Evolutionary conservation across 192 early-diverging fungal genomes (phyloP).

Genomic region (Podila horticola): DNA sequence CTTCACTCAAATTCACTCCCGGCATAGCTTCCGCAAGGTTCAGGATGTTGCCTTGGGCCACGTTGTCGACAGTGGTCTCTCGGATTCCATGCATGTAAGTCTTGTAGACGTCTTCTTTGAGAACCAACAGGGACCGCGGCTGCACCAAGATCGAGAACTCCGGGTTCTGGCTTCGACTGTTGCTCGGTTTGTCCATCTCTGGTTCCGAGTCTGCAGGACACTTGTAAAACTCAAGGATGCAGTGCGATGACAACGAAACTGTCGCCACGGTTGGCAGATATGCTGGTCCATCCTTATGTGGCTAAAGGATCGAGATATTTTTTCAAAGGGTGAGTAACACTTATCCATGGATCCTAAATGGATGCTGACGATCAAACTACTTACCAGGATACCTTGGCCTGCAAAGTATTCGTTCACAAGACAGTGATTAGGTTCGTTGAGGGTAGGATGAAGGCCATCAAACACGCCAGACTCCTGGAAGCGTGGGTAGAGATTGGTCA

Average conservation of each 20-base stretch:
- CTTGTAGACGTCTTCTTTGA: constrained; percentile 54
- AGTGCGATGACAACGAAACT: constrained; percentile 56
- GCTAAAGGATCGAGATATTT: constrained; percentile 17
- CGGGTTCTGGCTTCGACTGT: constrained; percentile 12
- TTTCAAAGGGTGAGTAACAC: background rate
- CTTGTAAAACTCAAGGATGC: constrained; percentile 58
- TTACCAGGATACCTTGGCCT: constrained; percentile 64
- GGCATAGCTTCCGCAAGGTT: constrained; percentile 28
- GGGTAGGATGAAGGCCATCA: constrained; percentile 49
- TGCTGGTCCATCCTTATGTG: constrained; percentile 61
- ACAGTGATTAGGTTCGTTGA: constrained; percentile 57
- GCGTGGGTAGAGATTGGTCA: constrained; percentile 36
- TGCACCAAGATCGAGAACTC: constrained; percentile 57
- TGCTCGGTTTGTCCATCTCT: background rate
- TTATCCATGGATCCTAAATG: background rate
- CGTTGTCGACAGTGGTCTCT: constrained; percentile 38
- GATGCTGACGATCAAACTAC: too few relatives aligned
- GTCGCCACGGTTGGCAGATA: constrained; percentile 64
- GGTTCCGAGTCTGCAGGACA: constrained; percentile 2
- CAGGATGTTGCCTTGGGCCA: constrained; percentile 39
- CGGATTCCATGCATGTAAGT: constrained; percentile 59
- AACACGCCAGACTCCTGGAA: constrained; percentile 43
- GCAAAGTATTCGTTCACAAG: constrained; percentile 64
- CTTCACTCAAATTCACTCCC: background rate
- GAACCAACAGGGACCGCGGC: constrained; percentile 55